Conservation (phyloP, 768 basidiomycete genomes). For the Amanita subjunquillea region DNA sequence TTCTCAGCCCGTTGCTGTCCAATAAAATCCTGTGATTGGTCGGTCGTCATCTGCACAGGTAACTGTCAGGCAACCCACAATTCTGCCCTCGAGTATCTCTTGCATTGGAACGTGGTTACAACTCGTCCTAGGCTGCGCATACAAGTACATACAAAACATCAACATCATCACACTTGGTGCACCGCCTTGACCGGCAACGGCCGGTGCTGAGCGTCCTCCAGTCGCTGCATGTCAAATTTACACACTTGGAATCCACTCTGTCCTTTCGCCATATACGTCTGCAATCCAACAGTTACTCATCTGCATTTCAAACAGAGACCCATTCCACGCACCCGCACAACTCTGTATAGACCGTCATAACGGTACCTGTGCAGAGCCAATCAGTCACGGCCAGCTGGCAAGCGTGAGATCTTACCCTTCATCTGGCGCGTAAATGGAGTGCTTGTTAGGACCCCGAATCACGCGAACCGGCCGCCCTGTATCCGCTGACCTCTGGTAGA, state of each 20-base stretch:
- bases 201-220: neutral
- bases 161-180: neutral
- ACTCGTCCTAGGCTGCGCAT: neutral
- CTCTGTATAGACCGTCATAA: conserved; percentile 32
- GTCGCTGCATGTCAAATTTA: conserved; percentile 15
- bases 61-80: conserved; percentile 4
- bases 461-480: conserved; percentile 28
- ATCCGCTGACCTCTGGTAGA: conserved; percentile 18
- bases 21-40: conserved; percentile 41
- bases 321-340: conserved; percentile 17
- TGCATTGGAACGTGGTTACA: neutral
- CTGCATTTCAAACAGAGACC: neutral
- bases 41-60: neutral
- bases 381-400: neutral
- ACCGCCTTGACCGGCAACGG: neutral
- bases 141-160: neutral
- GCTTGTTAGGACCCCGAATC: conserved; percentile 21
- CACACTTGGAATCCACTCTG: conserved; percentile 19
- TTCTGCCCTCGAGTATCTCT: conserved; percentile 10
- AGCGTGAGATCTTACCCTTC: conserved; percentile 15
- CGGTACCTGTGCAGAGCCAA: conserved; percentile 19
- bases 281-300: neutral
- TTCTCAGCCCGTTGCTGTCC: conserved; percentile 46
- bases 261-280: conserved; percentile 21
- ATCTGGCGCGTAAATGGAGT: conserved; percentile 23